phyloP scores from a whole-genome alignment of 2,329 filamentous ascomycete species.

The Ophiocordyceps robertsii region DNA sequence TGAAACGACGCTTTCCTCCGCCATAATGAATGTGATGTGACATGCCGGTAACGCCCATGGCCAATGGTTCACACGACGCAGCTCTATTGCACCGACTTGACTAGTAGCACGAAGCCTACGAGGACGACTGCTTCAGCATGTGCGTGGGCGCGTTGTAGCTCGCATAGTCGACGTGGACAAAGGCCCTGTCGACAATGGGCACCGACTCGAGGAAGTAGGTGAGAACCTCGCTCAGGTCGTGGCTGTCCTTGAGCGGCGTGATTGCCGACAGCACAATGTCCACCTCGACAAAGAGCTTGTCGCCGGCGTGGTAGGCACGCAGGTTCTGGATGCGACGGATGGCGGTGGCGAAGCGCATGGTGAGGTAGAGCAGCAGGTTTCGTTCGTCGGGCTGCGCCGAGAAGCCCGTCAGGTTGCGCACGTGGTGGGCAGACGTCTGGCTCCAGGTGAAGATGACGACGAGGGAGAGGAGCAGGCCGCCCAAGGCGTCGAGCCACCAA shows the following conservation, averaged over 20 bases:
- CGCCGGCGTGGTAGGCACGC: slow-evolving; percentile 73
- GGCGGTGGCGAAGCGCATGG: slow-evolving; percentile 83
- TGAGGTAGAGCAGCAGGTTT: slow-evolving; percentile 77
- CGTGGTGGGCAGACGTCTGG: slow-evolving; percentile 59
- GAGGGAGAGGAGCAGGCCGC: slow-evolving; percentile 63
- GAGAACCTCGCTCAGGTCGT: slow-evolving; percentile 64
- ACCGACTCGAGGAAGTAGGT: slow-evolving; percentile 79
- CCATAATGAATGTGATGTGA: too few relatives aligned
- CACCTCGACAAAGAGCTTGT: slow-evolving; percentile 71
- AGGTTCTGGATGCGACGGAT: slow-evolving; percentile 78
- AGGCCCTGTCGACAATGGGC: slow-evolving; percentile 61
- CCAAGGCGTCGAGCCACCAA: slow-evolving; percentile 76
- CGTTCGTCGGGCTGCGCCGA: slow-evolving; percentile 69
- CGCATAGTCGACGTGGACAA: slow-evolving; percentile 54
- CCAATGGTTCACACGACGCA: too few relatives aligned
- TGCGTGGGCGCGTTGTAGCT: slow-evolving; percentile 49
- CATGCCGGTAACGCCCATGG: too few relatives aligned
- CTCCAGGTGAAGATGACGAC: slow-evolving; percentile 75
- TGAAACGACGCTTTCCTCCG: too few relatives aligned
- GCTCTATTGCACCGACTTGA: too few relatives aligned
- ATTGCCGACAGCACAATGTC: slow-evolving; percentile 72
- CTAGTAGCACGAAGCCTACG: not conserved
- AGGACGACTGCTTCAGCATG: slow-evolving; percentile 26
- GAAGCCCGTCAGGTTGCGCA: slow-evolving; percentile 68
- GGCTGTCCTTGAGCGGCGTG: slow-evolving; percentile 63